Conservation (phyloP, 192 early-diverging fungal species). For the Helicostylum pulchrum region DNA sequence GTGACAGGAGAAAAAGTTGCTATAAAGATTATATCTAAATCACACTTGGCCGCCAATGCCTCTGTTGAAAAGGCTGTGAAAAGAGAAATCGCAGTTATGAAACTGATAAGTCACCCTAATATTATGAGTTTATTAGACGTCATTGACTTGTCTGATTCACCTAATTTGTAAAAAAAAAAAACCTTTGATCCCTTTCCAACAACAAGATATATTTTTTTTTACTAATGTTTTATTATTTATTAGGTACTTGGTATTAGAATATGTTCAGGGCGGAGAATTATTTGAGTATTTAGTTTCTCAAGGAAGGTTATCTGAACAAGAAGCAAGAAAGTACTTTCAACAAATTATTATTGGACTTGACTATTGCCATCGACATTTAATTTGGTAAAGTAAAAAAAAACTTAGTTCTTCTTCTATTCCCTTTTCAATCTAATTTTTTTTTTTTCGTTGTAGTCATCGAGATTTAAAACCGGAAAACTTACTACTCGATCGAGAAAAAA, state of each 20-base stretch:
- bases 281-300: slow-evolving; percentile 66
- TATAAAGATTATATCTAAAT: slow-evolving; percentile 52
- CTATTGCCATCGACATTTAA: slow-evolving; percentile 64
- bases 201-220: too few species aligned
- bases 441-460: slow-evolving; percentile 57
- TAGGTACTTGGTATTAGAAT: slow-evolving; percentile 65
- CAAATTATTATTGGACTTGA: slow-evolving; percentile 68
- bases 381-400: slow-evolving; percentile 51
- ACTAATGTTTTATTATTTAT: not conserved
- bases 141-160: slow-evolving; percentile 39
- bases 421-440: not conserved
- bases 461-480: slow-evolving; percentile 92
- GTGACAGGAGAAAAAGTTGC: slow-evolving; percentile 53
- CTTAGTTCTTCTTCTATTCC: too few species aligned
- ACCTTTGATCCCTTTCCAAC: not conserved
- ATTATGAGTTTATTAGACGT: slow-evolving; percentile 51
- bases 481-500: slow-evolving; percentile 43
- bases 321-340: slow-evolving; percentile 70
- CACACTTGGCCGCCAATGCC: slow-evolving; percentile 39
- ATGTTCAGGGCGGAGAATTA: slow-evolving; percentile 69
- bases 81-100: slow-evolving; percentile 56
- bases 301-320: slow-evolving; percentile 54
- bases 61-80: slow-evolving; percentile 47
- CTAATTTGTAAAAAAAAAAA: slow-evolving; percentile 35
- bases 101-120: slow-evolving; percentile 51